A percentile compares a stretch with the other conserved stretches of the same genome.
These are phyloP conservation scores for Rhodomyrtus tomentosa DNA, from an alignment of 345 rosid species.

Conservation along the genomic window DNA sequence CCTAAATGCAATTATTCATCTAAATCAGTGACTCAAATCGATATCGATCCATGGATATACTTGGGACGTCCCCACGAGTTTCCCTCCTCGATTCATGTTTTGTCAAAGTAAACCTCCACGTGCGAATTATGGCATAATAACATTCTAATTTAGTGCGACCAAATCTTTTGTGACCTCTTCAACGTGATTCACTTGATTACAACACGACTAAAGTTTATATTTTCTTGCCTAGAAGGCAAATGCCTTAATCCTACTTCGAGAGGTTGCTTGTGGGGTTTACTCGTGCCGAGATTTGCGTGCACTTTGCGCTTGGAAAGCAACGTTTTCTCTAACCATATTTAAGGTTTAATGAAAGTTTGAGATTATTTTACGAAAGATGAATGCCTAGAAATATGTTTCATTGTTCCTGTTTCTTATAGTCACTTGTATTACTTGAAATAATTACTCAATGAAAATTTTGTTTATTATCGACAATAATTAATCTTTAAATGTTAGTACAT, in stretches of 20 bases:
- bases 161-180: not conserved
- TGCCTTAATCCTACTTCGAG: not conserved
- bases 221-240: not conserved
- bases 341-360: not conserved
- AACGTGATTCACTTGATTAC: not conserved
- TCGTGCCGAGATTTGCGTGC: not conserved
- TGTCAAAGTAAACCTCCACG: too few relatives aligned
- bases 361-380: too few relatives aligned
- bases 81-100: not conserved
- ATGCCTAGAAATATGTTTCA: too few relatives aligned
- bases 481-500: too few relatives aligned
- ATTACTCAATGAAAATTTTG: too few relatives aligned
- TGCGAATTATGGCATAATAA: too few relatives aligned
- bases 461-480: too few relatives aligned
- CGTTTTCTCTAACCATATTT: not conserved
- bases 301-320: not conserved
- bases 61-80: rapidly evolving
- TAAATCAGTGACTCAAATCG: not conserved
- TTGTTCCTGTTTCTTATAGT: too few relatives aligned
- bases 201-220: not conserved
- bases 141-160: not conserved
- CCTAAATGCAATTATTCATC: too few relatives aligned
- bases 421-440: too few relatives aligned
- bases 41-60: not conserved
- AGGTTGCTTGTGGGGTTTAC: not conserved